phyloP scores from a whole-genome alignment of 176 grass and related monocot genomes.

The Ensete ventricosum region DNA sequence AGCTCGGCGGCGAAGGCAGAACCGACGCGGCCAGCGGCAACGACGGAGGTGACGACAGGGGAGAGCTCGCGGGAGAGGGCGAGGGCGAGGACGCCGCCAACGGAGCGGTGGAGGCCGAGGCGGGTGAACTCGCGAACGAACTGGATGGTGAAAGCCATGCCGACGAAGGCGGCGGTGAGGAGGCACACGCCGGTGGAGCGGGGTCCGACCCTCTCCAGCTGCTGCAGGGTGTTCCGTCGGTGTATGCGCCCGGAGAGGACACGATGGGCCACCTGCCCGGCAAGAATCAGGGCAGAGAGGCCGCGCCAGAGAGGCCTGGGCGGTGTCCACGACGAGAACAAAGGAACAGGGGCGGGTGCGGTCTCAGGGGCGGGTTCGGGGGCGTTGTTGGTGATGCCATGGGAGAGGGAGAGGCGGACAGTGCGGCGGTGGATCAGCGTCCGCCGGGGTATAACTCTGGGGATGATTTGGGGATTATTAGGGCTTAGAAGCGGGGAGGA shows the following conservation, averaged over 20 bases:
- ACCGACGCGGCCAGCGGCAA: conserved; percentile 64
- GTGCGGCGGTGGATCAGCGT: neutral
- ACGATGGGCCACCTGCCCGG: conserved; percentile 75
- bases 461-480: neutral
- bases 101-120: conserved; percentile 90
- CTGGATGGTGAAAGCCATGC: conserved; percentile 99
- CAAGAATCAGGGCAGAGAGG: conserved; percentile 71
- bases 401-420: conserved; percentile 20
- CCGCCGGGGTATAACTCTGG: neutral
- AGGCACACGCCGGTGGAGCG: conserved; percentile 77
- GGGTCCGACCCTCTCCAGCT: conserved; percentile 74
- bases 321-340: conserved; percentile 48
- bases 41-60: conserved; percentile 86
- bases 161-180: conserved; percentile 85
- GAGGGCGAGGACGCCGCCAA: conserved; percentile 89
- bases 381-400: conserved; percentile 30
- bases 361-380: conserved; percentile 10
- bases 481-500: conserved; percentile 13
- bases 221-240: conserved; percentile 80
- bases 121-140: conserved; percentile 99
- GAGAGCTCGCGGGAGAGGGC: conserved; percentile 77
- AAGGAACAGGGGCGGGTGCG: neutral
- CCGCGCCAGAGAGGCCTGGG: conserved; percentile 76
- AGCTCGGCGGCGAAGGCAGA: conserved; percentile 98
- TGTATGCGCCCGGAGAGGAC: conserved; percentile 60